Percentiles rank a stretch among this genome's conserved stretches.
These are phyloP conservation scores for Tylopilus plumbeoviolaceoides DNA, from an alignment of 768 basidiomycete genomes.

Conservation along the genomic window DNA sequence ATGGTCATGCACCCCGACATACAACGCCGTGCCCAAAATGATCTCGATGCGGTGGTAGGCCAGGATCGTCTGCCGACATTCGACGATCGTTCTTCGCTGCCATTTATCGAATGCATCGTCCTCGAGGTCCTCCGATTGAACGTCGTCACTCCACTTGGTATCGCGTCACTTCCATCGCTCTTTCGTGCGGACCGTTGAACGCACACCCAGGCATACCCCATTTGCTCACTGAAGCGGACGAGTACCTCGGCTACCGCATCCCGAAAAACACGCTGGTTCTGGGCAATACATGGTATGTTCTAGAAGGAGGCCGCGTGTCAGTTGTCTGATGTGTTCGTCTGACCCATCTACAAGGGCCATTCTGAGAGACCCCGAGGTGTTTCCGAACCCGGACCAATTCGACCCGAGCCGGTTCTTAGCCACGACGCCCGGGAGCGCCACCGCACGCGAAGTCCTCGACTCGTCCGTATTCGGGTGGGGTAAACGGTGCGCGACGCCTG, in stretches of 20 bases:
- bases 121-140: slow-evolving; percentile 12
- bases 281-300: background rate
- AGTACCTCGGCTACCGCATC: slow-evolving; percentile 23
- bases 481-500: background rate
- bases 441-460: background rate
- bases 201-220: slow-evolving; percentile 26
- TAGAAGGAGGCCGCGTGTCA: too few species aligned
- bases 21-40: slow-evolving; percentile 11
- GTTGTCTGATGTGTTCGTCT: background rate
- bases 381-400: slow-evolving; percentile 20
- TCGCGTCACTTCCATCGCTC: background rate
- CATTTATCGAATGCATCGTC: slow-evolving; percentile 14
- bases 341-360: slow-evolving; percentile 16
- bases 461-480: slow-evolving; percentile 3
- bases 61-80: slow-evolving; percentile 10
- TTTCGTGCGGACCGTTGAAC: background rate
- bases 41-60: slow-evolving; percentile 11
- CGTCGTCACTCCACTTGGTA: slow-evolving; percentile 11
- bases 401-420: slow-evolving; percentile 18
- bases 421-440: background rate
- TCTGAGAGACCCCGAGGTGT: slow-evolving; percentile 15
- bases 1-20: slow-evolving; percentile 14
- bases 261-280: background rate
- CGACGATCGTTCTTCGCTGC: slow-evolving; percentile 10
- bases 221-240: slow-evolving; percentile 33